A percentile compares a stretch with the other conserved stretches of the same genome.
Evolutionary conservation across 1,284 basidiomycete species (phyloP).

Genomic region (Malassezia japonica): DNA sequence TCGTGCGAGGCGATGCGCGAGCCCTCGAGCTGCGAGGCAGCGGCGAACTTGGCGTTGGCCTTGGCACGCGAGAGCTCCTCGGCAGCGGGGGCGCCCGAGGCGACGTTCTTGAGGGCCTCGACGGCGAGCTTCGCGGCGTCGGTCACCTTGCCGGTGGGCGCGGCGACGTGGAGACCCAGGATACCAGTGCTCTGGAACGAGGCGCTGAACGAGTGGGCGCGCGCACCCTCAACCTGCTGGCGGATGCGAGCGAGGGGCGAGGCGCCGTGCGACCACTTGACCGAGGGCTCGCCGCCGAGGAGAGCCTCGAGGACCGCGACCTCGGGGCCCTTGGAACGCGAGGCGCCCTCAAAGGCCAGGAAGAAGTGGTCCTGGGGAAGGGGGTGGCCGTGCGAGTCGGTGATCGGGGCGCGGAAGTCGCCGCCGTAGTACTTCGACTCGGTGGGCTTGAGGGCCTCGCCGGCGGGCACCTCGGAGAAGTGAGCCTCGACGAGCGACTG

Average conservation of each 20-base stretch:
- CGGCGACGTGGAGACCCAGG: slow-evolving; percentile 39
- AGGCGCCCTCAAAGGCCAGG: slow-evolving; percentile 41
- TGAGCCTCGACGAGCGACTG: slow-evolving; percentile 28
- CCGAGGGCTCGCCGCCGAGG: slow-evolving; percentile 37
- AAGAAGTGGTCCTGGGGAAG: slow-evolving; percentile 39
- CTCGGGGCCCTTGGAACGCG: slow-evolving; percentile 27
- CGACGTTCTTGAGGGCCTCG: slow-evolving; percentile 36
- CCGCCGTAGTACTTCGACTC: slow-evolving; percentile 46
- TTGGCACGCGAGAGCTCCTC: slow-evolving; percentile 33
- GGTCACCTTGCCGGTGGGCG: slow-evolving; percentile 26
- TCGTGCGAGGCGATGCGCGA: slow-evolving; percentile 30
- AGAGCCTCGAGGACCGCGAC: slow-evolving; percentile 41
- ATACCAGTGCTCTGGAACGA: slow-evolving; percentile 39
- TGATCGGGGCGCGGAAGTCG: slow-evolving; percentile 37
- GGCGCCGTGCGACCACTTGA: slow-evolving; percentile 43
- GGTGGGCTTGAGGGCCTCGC: slow-evolving; percentile 19
- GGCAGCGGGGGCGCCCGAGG: slow-evolving; percentile 24
- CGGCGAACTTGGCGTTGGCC: slow-evolving; percentile 44
- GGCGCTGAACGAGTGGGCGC: slow-evolving; percentile 41
- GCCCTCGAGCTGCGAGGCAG: slow-evolving; percentile 30
- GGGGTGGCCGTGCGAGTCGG: slow-evolving; percentile 33
- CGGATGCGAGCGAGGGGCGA: slow-evolving; percentile 32
- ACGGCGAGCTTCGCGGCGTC: slow-evolving; percentile 30
- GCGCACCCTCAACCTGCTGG: slow-evolving; percentile 23
- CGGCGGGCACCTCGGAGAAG: slow-evolving; percentile 29